A percentile compares a stretch with the other conserved stretches of the same genome.
Conservation (phyloP, 305 asterid genomes). For the Solanum hybrid region DNA sequence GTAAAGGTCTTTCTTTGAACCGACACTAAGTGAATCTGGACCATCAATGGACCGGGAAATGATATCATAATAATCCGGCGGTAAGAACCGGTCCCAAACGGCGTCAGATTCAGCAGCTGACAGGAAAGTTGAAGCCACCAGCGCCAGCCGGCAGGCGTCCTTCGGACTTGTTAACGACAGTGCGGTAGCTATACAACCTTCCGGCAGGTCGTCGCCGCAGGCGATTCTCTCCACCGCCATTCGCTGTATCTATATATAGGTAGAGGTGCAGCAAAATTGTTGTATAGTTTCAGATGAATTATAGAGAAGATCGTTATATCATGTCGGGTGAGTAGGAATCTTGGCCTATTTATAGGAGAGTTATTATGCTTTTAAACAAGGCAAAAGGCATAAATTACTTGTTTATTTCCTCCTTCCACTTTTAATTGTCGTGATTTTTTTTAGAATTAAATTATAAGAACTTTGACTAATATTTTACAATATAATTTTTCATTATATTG, state of each 20-base stretch:
- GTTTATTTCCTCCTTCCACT: fast-evolving
- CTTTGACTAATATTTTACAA: too few species aligned
- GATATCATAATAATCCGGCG: constrained; percentile 49
- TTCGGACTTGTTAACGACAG: constrained; percentile 57
- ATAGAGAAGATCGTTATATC: not conserved
- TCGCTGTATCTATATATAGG: not conserved
- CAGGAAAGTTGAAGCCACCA: constrained; percentile 42
- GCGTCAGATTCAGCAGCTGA: constrained; percentile 61
- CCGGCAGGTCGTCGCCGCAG: constrained; percentile 27
- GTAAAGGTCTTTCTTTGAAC: constrained; percentile 50
- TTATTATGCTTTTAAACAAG: not conserved
- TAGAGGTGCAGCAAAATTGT: not conserved
- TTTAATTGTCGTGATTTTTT: too few species aligned
- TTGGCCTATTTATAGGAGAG: not conserved
- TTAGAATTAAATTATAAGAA: too few species aligned
- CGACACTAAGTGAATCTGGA: constrained; percentile 16
- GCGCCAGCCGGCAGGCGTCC: constrained; percentile 58
- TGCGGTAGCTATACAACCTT: constrained; percentile 49
- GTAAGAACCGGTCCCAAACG: constrained; percentile 70
- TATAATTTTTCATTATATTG: not conserved
- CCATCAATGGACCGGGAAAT: constrained; percentile 28
- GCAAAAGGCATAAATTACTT: not conserved
- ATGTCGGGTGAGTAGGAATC: not conserved
- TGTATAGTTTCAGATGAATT: not conserved
- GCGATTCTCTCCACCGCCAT: constrained; percentile 35